phyloP scores from a whole-genome alignment of 2,329 filamentous ascomycete genomes.

The Cladophialophora yegresii region DNA sequence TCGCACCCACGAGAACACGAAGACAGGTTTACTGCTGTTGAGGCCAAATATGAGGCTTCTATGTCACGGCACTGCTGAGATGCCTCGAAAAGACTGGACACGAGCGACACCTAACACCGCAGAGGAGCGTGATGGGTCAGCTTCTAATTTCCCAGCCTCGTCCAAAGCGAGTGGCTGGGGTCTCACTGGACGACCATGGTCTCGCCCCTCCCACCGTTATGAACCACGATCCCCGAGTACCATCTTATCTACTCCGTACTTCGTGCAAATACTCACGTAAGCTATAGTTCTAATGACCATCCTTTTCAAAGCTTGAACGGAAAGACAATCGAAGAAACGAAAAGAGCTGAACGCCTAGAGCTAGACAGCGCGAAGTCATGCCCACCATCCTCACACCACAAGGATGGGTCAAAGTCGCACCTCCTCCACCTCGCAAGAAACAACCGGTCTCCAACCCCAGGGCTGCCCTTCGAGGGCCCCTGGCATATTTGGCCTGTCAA shows the following conservation, averaged over 20 bases:
- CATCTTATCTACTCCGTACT: background rate
- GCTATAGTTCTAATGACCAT: background rate
- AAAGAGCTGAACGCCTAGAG: background rate
- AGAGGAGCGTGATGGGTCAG: background rate
- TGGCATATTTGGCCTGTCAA: slow-evolving; percentile 30
- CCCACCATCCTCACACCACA: slow-evolving; percentile 32
- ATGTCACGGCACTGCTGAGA: background rate
- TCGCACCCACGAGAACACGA: too few relatives aligned
- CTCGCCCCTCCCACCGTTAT: background rate
- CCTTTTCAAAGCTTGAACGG: background rate
- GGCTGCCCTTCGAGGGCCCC: slow-evolving; percentile 21
- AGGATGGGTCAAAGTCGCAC: slow-evolving; percentile 32
- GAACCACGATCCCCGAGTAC: background rate
- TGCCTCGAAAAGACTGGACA: background rate
- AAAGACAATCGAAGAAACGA: background rate
- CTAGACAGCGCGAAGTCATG: slow-evolving; percentile 11
- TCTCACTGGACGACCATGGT: slow-evolving; percentile 2
- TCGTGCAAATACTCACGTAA: background rate
- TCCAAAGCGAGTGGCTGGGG: slow-evolving; percentile 11
- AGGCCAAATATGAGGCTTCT: background rate
- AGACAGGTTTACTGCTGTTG: background rate
- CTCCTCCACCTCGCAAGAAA: slow-evolving; percentile 19
- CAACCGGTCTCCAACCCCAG: slow-evolving; percentile 15
- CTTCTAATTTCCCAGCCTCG: slow-evolving; percentile 17
- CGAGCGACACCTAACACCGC: background rate